A percentile compares a stretch with the other conserved stretches of the same genome.
Conservation (phyloP, 2,329 filamentous ascomycete species). For the Fusarium neocosmosporiellum region DNA sequence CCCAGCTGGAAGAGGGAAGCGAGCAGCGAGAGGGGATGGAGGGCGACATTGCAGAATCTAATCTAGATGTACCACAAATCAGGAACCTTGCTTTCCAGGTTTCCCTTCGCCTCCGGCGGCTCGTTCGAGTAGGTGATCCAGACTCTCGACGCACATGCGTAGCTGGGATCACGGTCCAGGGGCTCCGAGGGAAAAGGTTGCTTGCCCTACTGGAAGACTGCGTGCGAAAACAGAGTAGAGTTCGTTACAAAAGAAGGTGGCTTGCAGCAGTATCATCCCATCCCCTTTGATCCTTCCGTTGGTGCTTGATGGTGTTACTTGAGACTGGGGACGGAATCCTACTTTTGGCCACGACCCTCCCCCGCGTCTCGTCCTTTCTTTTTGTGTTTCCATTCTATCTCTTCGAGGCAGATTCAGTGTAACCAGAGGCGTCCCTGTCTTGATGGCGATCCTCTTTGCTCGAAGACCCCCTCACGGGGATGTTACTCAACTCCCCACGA, state of each 20-base stretch:
- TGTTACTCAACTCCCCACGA: constrained; percentile 6
- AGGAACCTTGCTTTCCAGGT: background rate
- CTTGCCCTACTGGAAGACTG: background rate
- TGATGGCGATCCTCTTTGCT: constrained; percentile 12
- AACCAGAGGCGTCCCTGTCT: background rate
- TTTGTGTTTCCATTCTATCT: background rate
- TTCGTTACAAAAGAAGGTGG: constrained; percentile 1
- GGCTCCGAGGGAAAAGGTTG: background rate
- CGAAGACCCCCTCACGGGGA: constrained; percentile 13
- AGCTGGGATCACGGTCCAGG: background rate
- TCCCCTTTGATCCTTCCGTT: background rate
- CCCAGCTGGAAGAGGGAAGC: background rate
- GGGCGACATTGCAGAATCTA: background rate
- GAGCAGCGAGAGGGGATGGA: background rate
- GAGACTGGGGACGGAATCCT: constrained; percentile 3
- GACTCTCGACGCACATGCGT: background rate
- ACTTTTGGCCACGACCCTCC: background rate
- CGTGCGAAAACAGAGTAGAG: background rate
- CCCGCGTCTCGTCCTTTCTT: background rate
- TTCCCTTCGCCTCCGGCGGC: background rate
- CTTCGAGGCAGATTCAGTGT: background rate
- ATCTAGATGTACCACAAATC: constrained; percentile 1
- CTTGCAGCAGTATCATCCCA: background rate
- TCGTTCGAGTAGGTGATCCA: background rate
- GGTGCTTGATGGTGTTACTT: background rate